Evolutionary conservation across 2,329 filamentous ascomycete genomes (phyloP), one percentile per base, ranked within the genome.

Genomic region (Blastomyces parvus): DNA sequence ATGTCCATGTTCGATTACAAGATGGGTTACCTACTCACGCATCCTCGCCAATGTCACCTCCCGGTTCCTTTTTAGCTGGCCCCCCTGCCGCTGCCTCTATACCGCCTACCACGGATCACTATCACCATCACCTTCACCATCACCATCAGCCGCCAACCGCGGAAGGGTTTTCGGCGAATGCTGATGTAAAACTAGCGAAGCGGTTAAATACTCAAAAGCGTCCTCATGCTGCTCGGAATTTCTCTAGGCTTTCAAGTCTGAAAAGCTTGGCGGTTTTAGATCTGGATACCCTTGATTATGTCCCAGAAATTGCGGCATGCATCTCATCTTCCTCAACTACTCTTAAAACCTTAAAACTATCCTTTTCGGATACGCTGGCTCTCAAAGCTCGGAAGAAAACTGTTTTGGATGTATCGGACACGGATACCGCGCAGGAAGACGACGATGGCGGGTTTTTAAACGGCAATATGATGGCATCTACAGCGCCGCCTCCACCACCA

Each of bases 1-100:
- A 82, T 64, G 68, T 88, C 14, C 82, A 85, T 66, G 69, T 88
- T 53, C 82, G 85, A 62, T 78, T 87, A 73, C 85, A 86, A 65
- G 76, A 78, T 3, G 84, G 84, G 1, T 76, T 78, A 1, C 85
- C 84, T 0, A 77, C 83, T 57, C 85, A 84, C 69, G 65, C 69
- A 73, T 6, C 82, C 80, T 4, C 81, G 79, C 1, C 79, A 58
- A 42, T 80, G 79, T 13, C 77, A 66, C 60, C 50, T 58, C 46
- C 58, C 30, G 50, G 63, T 38, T 33, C 44, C 4, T 40, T 53
- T 17, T 30, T 3, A 40, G 55, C 46, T 63, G 38, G 33, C 62
- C 60, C 61, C 14, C 42, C 64, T 25, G 22, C 66, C 55, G 64
- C 70, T 67, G 30, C 71, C 69, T 27, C 68, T 66, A 5, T 69